phyloP scores from a whole-genome alignment of 768 basidiomycete species.

The Mycena olivaceomarginata region DNA sequence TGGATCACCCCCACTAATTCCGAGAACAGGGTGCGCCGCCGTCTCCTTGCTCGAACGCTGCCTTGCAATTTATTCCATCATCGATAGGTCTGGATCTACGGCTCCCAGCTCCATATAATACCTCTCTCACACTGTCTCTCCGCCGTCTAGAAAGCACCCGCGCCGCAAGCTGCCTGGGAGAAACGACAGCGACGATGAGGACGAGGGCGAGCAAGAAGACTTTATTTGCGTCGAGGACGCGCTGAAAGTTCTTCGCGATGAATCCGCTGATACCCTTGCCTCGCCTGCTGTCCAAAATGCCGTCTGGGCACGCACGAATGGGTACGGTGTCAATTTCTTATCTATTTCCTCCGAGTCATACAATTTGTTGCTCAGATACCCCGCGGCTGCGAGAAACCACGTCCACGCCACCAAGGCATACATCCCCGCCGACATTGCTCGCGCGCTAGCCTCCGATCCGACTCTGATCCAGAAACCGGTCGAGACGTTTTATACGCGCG shows the following conservation, averaged over 20 bases:
- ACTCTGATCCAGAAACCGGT: slow-evolving; percentile 89
- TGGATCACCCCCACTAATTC: slow-evolving; percentile 97
- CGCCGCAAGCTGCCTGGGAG: slow-evolving; percentile 66
- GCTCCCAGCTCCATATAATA: slow-evolving; percentile 89
- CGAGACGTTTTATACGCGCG: slow-evolving; percentile 96
- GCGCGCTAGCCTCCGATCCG: slow-evolving; percentile 78
- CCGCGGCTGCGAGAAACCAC: slow-evolving; percentile 76
- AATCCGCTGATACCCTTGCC: slow-evolving; percentile 73
- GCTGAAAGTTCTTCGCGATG: slow-evolving; percentile 75
- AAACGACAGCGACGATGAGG: slow-evolving; percentile 72
- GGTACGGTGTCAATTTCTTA: slow-evolving; percentile 59
- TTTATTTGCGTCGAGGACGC: slow-evolving; percentile 80
- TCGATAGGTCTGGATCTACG: slow-evolving; percentile 91
- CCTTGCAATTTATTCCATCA: slow-evolving; percentile 54
- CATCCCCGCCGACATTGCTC: slow-evolving; percentile 87
- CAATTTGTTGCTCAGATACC: slow-evolving; percentile 74
- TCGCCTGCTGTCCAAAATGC: slow-evolving; percentile 75
- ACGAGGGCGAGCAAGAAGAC: slow-evolving; percentile 65
- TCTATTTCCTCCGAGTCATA: not conserved
- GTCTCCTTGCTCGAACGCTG: slow-evolving; percentile 50
- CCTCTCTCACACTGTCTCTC: slow-evolving; percentile 87
- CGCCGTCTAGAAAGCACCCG: slow-evolving; percentile 72
- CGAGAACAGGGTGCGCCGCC: slow-evolving; percentile 89
- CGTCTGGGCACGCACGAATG: slow-evolving; percentile 83
- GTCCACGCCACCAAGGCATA: slow-evolving; percentile 87